Evolutionary conservation across 257 asterid species (phyloP), one percentile per base, ranked within the genome.

Genomic region (Solanum raphanifolium): DNA sequence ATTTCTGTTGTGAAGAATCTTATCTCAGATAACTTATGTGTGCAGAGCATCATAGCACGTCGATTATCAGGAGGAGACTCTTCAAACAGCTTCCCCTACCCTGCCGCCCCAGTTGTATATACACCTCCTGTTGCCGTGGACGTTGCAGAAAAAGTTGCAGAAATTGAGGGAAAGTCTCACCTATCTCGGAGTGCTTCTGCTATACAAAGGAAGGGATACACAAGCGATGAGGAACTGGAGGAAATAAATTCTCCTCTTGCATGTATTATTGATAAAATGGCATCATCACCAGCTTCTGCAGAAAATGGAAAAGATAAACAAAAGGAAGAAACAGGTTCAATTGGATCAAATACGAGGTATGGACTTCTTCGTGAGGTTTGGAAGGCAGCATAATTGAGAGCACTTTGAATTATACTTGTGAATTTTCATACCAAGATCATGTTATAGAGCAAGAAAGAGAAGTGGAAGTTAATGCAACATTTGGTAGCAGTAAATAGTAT

Each of bases 321-420:
- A 55, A 43, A 82, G 6, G 91, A 88, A 69, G 90, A 87, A 43
- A 66, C 74, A 12, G 88, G 87, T 11, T 29, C n/a, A 12, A 87
- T 72, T 29, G 94, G 93, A 83, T 88, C 89, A 65, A 97, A 93
- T 90, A 90, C 91, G 35, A 93, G 99, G 94, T 97, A 95, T 83
- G 95, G 91, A 81, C 99, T 96, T 89, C 98, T 95, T 31, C 98
- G 98, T 46, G 98, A 95, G 90, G 98, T 94, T 73, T 97, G 99
- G 99, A 91, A 72, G 74, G 90, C 93, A 75, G 87, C 92, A 43
- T 90, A 93, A 86, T 83, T 21, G 81, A 79, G 16, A n/a, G 35
- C 7, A 21, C 36, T 78, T n/a, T 25, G 60, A 41, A 41, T 78
- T 78, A 25, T 31, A 41, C 62, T 41, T 78, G 13, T 41, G 84